These are phyloP conservation scores for Dendryphion nanum DNA, from an alignment of 2,329 filamentous ascomycete species.

Conservation along the genomic window DNA sequence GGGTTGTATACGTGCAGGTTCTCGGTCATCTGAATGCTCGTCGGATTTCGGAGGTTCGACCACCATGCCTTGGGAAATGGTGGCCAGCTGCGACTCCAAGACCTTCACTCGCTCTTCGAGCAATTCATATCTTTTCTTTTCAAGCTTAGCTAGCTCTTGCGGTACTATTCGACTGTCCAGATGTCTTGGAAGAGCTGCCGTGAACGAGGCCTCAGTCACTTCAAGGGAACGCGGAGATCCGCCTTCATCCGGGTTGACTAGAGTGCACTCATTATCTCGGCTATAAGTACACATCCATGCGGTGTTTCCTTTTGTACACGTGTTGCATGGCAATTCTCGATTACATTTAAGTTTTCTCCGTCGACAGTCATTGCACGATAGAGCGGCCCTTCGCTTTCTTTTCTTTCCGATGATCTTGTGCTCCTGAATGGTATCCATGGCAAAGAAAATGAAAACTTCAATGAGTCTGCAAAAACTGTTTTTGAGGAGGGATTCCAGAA, in stretches of 20 bases:
- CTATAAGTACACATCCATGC: conserved; percentile 36
- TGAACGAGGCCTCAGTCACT: neutral
- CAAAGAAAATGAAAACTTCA: neutral
- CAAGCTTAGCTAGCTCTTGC: neutral
- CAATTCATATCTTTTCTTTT: neutral
- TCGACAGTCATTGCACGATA: conserved; percentile 43
- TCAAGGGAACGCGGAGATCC: neutral
- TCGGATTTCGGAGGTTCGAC: neutral
- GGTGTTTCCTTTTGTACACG: conserved; percentile 39
- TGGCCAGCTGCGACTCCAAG: neutral
- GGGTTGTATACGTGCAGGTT: too few species aligned
- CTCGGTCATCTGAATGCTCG: neutral
- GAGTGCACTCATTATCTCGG: neutral
- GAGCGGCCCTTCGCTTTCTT: conserved; percentile 32
- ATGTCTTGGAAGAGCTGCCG: neutral
- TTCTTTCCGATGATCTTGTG: conserved; percentile 2
- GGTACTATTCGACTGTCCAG: neutral
- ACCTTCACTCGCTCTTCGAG: neutral
- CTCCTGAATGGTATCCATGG: neutral
- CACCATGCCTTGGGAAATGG: neutral
- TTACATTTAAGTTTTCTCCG: conserved; percentile 45
- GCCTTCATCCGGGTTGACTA: too few species aligned
- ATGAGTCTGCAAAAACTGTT: neutral
- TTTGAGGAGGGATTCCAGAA: too few species aligned
- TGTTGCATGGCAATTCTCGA: conserved; percentile 38